These are phyloP conservation scores for Globisporangium splendens DNA, from an alignment of 352 stramenopile genomes.

Conservation along the genomic window DNA sequence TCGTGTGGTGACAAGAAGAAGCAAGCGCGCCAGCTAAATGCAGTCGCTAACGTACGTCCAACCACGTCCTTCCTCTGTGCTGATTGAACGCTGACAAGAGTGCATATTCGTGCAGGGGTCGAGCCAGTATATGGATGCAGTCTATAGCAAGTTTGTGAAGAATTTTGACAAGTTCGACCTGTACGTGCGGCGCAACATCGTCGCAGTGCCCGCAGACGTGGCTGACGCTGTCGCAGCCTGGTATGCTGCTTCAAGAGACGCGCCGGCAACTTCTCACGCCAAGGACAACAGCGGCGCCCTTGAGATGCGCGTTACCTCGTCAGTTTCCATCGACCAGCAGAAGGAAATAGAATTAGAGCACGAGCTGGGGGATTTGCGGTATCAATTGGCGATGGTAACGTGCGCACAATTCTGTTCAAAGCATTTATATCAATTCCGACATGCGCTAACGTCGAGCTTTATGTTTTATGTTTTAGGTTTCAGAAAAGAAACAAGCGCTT, in stretches of 20 bases:
- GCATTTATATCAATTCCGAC: too few relatives aligned
- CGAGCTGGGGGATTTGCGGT: too few relatives aligned
- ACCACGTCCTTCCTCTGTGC: too few relatives aligned
- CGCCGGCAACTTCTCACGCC: neutral
- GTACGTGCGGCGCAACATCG: constrained; percentile 75
- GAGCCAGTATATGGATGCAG: constrained; percentile 54
- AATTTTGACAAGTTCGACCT: constrained; percentile 86
- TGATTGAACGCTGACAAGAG: too few relatives aligned
- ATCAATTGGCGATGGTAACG: too few relatives aligned
- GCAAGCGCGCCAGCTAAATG: constrained; percentile 55
- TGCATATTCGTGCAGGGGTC: constrained; percentile 26
- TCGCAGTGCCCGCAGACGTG: constrained; percentile 44
- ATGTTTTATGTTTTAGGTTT: too few relatives aligned
- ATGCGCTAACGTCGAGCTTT: too few relatives aligned
- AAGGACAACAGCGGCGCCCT: constrained; percentile 16
- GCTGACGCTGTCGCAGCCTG: constrained; percentile 41
- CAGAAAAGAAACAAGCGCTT: too few relatives aligned
- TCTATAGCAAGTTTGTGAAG: constrained; percentile 63
- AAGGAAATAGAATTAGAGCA: too few relatives aligned
- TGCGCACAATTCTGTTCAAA: too few relatives aligned
- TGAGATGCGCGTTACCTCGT: constrained; percentile 1
- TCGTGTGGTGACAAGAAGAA: constrained; percentile 54
- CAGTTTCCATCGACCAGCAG: too few relatives aligned
- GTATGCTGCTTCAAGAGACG: constrained; percentile 22
- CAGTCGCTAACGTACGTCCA: constrained; percentile 45